Percentiles rank a stretch among this genome's conserved stretches.
These are phyloP conservation scores for Alliaria petiolata DNA, from an alignment of 345 rosid genomes.

Conservation along the genomic window DNA sequence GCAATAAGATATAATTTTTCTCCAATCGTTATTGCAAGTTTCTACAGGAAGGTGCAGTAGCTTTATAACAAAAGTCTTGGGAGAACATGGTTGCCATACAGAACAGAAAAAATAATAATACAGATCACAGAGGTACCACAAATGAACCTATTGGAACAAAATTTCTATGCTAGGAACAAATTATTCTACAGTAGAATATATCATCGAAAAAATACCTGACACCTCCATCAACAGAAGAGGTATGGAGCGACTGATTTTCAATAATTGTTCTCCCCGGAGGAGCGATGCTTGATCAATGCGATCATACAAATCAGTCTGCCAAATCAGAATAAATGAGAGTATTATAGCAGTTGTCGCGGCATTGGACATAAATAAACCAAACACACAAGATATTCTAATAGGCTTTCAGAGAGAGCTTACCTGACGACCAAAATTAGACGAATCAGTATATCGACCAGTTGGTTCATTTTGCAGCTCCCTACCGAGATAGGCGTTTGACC, in stretches of 20 bases:
- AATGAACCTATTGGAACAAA: constrained; percentile 5
- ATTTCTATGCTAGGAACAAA: background rate
- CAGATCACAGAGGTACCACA: background rate
- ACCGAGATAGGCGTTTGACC: constrained; percentile 58
- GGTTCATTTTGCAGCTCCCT: constrained; percentile 77
- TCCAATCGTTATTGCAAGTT: constrained; percentile 22
- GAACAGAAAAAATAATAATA: constrained; percentile 2
- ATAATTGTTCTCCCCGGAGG: constrained; percentile 76
- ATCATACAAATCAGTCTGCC: constrained; percentile 69
- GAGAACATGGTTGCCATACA: constrained; percentile 21
- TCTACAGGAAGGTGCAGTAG: background rate
- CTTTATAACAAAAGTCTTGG: background rate
- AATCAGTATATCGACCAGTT: constrained; percentile 62
- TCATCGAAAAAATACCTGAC: constrained; percentile 54
- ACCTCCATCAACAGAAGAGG: constrained; percentile 67
- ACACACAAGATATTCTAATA: background rate
- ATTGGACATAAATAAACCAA: background rate
- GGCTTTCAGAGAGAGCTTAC: constrained; percentile 28
- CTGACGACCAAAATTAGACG: constrained; percentile 76
- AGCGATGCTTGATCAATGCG: constrained; percentile 76
- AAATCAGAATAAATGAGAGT: constrained; percentile 4
- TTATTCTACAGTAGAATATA: background rate
- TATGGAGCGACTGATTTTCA: constrained; percentile 71
- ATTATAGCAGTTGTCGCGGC: background rate
- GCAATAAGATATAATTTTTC: constrained; percentile 26